phyloP scores from a whole-genome alignment of 2,329 filamentous ascomycete species.

The Alternaria atra region DNA sequence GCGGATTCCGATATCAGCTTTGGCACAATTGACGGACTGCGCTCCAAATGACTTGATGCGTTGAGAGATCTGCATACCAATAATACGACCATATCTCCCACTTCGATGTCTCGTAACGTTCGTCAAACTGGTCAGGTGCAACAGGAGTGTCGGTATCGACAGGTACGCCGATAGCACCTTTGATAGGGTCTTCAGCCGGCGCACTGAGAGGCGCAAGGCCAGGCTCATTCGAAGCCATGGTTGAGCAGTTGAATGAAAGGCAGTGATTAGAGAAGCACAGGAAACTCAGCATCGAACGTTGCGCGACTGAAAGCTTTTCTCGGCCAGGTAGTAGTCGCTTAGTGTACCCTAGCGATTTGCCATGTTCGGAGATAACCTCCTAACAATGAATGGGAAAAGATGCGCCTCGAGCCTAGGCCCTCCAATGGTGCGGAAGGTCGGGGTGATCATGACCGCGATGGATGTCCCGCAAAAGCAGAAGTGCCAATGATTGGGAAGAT shows the following conservation, averaged over 20 bases:
- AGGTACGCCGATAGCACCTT: conserved; percentile 30
- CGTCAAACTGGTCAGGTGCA: conserved; percentile 65
- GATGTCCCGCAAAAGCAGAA: neutral
- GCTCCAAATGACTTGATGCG: neutral
- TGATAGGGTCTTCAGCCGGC: conserved; percentile 29
- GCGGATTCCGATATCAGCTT: conserved; percentile 7
- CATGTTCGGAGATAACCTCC: conserved; percentile 18
- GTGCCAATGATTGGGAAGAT: conserved; percentile 4
- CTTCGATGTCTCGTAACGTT: conserved; percentile 60
- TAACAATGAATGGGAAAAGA: conserved; percentile 3
- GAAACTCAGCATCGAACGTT: neutral
- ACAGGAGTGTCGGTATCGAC: conserved; percentile 53
- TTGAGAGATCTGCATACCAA: conserved; percentile 41
- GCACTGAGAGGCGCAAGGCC: conserved; percentile 34
- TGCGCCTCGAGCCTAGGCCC: conserved; percentile 11
- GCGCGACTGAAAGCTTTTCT: conserved; percentile 12
- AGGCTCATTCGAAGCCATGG: conserved; percentile 34
- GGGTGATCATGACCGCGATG: conserved; percentile 2
- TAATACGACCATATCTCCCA: conserved; percentile 68
- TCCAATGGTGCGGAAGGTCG: conserved; percentile 3
- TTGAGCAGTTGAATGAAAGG: neutral
- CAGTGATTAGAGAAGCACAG: neutral
- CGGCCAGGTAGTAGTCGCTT: conserved; percentile 14
- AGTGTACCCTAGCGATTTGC: conserved; percentile 16
- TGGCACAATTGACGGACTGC: neutral